phyloP scores from a whole-genome alignment of 192 early-diverging fungal genomes.

The Backusella westeae region DNA sequence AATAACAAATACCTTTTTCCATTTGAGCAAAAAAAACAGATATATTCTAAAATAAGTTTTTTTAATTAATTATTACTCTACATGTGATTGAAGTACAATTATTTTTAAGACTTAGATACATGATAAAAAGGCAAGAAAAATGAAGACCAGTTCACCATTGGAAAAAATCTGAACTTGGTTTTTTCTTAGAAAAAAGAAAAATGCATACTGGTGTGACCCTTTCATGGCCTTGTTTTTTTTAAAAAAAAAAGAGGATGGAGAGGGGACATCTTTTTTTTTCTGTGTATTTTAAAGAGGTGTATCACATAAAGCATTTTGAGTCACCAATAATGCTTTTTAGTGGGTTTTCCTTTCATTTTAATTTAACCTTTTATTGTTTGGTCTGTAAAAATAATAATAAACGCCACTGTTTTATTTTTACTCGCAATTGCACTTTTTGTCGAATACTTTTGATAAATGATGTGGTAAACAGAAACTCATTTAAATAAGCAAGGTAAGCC shows the following conservation, averaged over 20 bases:
- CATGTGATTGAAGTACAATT: background rate
- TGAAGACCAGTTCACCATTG: background rate
- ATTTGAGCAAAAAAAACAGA: background rate
- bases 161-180: background rate
- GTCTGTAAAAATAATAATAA: background rate
- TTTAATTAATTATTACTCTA: background rate
- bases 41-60: background rate
- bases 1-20: background rate
- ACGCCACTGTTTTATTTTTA: background rate
- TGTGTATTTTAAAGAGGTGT: background rate
- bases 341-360: background rate
- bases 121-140: background rate
- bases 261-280: background rate
- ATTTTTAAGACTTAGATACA: background rate
- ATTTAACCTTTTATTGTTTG: slow-evolving; percentile 5
- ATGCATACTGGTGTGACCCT: slow-evolving; percentile 10
- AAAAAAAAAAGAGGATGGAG: background rate
- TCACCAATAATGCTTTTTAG: background rate
- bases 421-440: slow-evolving; percentile 17
- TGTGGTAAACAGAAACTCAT: background rate
- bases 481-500: background rate
- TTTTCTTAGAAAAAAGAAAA: background rate
- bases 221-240: slow-evolving; percentile 30
- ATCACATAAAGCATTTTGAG: background rate
- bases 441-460: background rate